A percentile compares a stretch with the other conserved stretches of the same genome.
These are phyloP conservation scores for Phytophthora pistaciae DNA, from an alignment of 352 stramenopile genomes.

Conservation along the genomic window DNA sequence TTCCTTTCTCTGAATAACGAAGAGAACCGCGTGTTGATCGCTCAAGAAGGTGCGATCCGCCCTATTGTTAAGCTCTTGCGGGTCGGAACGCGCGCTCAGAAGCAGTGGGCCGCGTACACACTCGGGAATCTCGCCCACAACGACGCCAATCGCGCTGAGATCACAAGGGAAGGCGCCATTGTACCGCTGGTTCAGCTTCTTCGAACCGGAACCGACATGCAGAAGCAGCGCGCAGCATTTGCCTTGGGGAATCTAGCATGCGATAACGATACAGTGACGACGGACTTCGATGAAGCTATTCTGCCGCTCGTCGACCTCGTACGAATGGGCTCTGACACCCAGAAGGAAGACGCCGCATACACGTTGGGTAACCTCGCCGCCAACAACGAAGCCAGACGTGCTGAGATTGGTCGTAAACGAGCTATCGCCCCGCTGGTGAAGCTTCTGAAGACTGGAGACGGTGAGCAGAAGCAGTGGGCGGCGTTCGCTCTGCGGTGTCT, in stretches of 20 bases:
- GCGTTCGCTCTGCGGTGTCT: conserved; percentile 12
- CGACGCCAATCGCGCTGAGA: neutral
- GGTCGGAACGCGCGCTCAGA: conserved; percentile 8
- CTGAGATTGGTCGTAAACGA: neutral
- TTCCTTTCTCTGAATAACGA: conserved; percentile 10
- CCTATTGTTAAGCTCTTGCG: conserved; percentile 4
- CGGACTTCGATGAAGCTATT: neutral
- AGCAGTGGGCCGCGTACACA: conserved; percentile 7
- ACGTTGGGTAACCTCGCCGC: neutral
- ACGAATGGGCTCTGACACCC: neutral
- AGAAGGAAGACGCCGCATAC: conserved; percentile 5
- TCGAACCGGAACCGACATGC: neutral
- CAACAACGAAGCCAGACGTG: neutral
- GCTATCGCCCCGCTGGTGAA: neutral
- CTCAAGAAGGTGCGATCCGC: conserved; percentile 5
- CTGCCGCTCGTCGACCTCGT: conserved; percentile 11
- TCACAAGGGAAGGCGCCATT: conserved; percentile 6
- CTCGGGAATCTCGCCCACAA: conserved; percentile 2
- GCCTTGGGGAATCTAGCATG: conserved; percentile 10
- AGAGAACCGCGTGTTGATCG: conserved; percentile 1
- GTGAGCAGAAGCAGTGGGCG: neutral
- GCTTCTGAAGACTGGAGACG: neutral
- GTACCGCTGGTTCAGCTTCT: conserved; percentile 6
- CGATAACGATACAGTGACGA: neutral
- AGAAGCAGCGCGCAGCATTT: conserved; percentile 12